Conservation (phyloP, 306 rosid species). For the Dalbergia cochinchinensis region DNA sequence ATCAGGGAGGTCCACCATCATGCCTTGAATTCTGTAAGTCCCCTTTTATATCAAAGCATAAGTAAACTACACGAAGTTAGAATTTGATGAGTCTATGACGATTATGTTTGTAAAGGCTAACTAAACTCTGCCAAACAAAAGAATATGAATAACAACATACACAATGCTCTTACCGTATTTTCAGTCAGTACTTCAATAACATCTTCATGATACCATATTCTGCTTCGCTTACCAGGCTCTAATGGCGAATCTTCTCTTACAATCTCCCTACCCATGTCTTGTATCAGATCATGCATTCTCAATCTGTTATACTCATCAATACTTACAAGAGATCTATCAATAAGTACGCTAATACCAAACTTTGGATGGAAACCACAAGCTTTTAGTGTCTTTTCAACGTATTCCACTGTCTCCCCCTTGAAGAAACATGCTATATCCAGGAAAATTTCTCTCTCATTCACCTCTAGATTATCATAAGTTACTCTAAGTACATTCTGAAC, state of each 20-base stretch:
- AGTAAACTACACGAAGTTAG: background rate
- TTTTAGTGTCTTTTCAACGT: constrained; percentile 45
- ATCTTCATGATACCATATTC: constrained; percentile 57
- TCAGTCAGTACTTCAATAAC: constrained; percentile 45
- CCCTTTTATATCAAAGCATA: constrained; percentile 40
- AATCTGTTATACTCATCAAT: constrained; percentile 39
- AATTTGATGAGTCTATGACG: background rate
- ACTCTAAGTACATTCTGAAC: constrained; percentile 48
- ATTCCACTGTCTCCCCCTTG: constrained; percentile 33
- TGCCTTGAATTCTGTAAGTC: constrained; percentile 52
- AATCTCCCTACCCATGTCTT: constrained; percentile 59
- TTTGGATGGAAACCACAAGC: constrained; percentile 44
- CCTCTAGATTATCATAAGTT: constrained; percentile 40
- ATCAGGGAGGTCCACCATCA: constrained; percentile 51
- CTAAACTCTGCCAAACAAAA: background rate
- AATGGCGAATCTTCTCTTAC: constrained; percentile 51
- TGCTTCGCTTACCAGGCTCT: constrained; percentile 52
- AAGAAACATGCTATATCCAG: constrained; percentile 59
- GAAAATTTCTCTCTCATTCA: constrained; percentile 40
- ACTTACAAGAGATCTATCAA: constrained; percentile 51
- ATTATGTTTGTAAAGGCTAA: background rate
- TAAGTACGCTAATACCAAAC: constrained; percentile 46
- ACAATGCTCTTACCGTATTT: constrained; percentile 41
- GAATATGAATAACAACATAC: background rate
- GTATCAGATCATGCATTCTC: constrained; percentile 60